Base-by-base conservation (phyloP, 1,284 basidiomycete genomes). In the Boletus subluridellus region DNA sequence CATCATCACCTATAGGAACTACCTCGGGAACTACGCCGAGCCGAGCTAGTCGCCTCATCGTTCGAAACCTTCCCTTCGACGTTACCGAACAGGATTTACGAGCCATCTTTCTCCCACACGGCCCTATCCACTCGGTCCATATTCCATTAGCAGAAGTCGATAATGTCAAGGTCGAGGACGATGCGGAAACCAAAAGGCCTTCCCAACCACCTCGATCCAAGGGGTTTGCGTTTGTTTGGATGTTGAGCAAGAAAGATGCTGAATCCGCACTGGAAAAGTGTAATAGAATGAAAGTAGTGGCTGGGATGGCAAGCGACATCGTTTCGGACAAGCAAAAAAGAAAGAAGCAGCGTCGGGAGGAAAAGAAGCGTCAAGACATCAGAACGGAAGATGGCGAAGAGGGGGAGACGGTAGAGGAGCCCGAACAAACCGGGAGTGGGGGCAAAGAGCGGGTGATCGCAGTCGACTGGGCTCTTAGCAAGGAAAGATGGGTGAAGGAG, bases 181-280 rank as follows among this genome's bases (percentile, higher is more conserved):
- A 73, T 6, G 67, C 65, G 6, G 69, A 73, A 11, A 69, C 49
- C 71, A 70, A 48, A 72, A 74, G 7, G 4, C 15, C 26, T 0
- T 17, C n/a, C 9, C 52, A 55, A 41, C 5, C 21, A 24, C 7
- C 59, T 2, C 79, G 85, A 26, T 82, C 82, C 26, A 89, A 92
- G 65, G 95, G 96, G 0, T 99, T 97, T 67, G 96, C 94, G 0
- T 98, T 99, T 68, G 88, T 98, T 14, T 98, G 95, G 94, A 95
- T 94, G 82, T 75, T 95, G 61, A 89, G 86, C 63, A 86, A 85
- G 67, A 88, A 89, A 61, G 92, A 95, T 68, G 95, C 95, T 4
- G 89, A 94, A 70, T 79, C 80, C 51, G 96, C 95, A 0, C 82
- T 98, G 62, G 87, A 87, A 63, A 85, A 80, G 6, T 85, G 93